phyloP scores from a whole-genome alignment of 176 grass and related monocot genomes.

The Chloris gayana region DNA sequence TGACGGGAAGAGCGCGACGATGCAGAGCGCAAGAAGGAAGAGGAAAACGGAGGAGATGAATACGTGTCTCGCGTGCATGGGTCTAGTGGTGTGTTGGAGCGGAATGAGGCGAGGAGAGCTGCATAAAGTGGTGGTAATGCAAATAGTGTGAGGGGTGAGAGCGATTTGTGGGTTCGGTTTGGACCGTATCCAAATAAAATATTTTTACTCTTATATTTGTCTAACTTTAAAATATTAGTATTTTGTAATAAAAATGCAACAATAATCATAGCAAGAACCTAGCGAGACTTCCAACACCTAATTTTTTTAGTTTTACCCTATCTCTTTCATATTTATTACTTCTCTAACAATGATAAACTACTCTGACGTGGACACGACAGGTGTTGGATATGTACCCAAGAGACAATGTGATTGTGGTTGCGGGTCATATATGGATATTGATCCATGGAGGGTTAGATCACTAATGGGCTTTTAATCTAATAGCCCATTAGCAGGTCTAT shows the following conservation, averaged over 20 bases:
- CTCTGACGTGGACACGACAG: no score
- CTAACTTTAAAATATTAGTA: neutral
- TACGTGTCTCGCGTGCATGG: constrained; percentile 39
- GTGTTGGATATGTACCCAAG: no score
- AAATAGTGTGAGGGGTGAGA: neutral
- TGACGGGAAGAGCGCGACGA: neutral
- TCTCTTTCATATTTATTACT: no score
- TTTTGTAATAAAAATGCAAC: neutral
- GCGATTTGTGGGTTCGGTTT: constrained; percentile 18
- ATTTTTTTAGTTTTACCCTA: no score
- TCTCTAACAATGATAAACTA: no score
- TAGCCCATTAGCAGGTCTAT: no score
- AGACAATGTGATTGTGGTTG: no score
- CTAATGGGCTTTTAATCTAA: no score
- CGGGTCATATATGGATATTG: no score
- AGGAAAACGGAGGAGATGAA: constrained; percentile 29
- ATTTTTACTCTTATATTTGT: neutral
- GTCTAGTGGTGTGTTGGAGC: neutral
- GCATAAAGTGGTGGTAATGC: neutral
- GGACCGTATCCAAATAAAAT: neutral
- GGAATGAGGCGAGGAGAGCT: neutral
- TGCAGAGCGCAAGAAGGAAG: constrained; percentile 24
- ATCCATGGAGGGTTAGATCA: no score
- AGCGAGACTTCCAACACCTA: no score
- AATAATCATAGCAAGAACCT: no score